phyloP scores from a whole-genome alignment of 2,329 filamentous ascomycete species.

The Emergomyces pasteurianus region DNA sequence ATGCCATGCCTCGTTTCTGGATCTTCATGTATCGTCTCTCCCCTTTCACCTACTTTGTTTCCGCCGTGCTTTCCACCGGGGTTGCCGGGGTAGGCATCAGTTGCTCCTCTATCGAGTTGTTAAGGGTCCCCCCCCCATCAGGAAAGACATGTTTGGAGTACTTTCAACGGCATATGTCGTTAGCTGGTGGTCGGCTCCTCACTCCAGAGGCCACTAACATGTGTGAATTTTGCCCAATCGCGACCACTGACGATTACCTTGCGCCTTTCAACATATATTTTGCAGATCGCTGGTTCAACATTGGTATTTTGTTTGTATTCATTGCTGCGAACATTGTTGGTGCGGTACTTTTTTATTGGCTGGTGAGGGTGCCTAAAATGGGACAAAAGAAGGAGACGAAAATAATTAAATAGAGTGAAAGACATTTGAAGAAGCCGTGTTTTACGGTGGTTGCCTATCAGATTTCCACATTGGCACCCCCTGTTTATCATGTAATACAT shows the following conservation, averaged over 20 bases:
- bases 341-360: conserved; percentile 51
- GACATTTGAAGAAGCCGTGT: too few relatives aligned
- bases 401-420: conserved; percentile 4
- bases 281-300: conserved; percentile 53
- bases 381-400: conserved; percentile 9
- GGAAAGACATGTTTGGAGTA: conserved; percentile 50
- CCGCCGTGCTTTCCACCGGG: conserved; percentile 28
- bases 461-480: too few relatives aligned
- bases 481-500: too few relatives aligned
- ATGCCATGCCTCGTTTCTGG: conserved; percentile 58
- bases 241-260: conserved; percentile 38
- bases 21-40: conserved; percentile 62
- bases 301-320: conserved; percentile 57
- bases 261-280: conserved; percentile 31
- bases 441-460: conserved; percentile 1
- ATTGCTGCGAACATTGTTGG: conserved; percentile 51
- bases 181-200: conserved; percentile 28
- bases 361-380: conserved; percentile 43
- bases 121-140: conserved; percentile 37
- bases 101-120: conserved; percentile 25
- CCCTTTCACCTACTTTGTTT: conserved; percentile 51
- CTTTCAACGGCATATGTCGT: conserved; percentile 29
- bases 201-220: conserved; percentile 33
- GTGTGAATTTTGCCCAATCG: conserved; percentile 41
- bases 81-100: conserved; percentile 18